Base-by-base conservation (phyloP, 1,284 basidiomycete genomes). In the Amylostereum areolatum region DNA sequence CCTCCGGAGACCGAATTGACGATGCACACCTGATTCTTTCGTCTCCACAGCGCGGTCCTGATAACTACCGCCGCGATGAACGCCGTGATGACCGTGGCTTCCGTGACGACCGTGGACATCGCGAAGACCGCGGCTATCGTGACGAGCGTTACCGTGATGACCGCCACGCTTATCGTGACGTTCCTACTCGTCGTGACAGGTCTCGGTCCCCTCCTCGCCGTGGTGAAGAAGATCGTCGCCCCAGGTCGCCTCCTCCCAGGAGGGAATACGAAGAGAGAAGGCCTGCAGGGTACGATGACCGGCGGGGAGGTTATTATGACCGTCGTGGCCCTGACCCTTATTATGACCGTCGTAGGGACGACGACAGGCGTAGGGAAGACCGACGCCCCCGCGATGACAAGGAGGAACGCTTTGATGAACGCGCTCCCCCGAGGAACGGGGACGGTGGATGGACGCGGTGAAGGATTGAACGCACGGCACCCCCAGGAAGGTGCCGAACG, bases 281-380 rank as follows among this genome's bases (percentile, higher is more conserved):
- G 76, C 78, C 83, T 81, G 80, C 82, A 83, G 85, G 85, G 82
- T 87, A 85, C 80, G 85, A 88, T 80, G 81, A 85, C 75, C 80
- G 85, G 67, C 80, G 84, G 70, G 82, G 83, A 65, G 80, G 77
- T 65, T 68, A 72, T 63, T 81, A 85, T 83, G 80, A 83, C 69
- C 80, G 80, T 70, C 79, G 78, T 79, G 75, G 70, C 66, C 81
- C 82, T 83, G 82, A 87, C 77, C 77, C 75, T 68, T 73, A 73
- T 81, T 80, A 82, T 85, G 83, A 87, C 67, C 83, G 83, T 64
- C 83, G 83, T 70, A 85, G 85, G 79, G 85, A 88, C 66, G 80
- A 69, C 59, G 79, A 80, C 59, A 71, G 78, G 64, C 78, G 81
- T 65, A 74, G 83, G 63, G 83, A 85, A 63, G 83, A 85, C 67